Evolutionary conservation across 306 rosid genomes (phyloP), one percentile per base, ranked within the genome.

Genomic region (Crataegus laevigata): DNA sequence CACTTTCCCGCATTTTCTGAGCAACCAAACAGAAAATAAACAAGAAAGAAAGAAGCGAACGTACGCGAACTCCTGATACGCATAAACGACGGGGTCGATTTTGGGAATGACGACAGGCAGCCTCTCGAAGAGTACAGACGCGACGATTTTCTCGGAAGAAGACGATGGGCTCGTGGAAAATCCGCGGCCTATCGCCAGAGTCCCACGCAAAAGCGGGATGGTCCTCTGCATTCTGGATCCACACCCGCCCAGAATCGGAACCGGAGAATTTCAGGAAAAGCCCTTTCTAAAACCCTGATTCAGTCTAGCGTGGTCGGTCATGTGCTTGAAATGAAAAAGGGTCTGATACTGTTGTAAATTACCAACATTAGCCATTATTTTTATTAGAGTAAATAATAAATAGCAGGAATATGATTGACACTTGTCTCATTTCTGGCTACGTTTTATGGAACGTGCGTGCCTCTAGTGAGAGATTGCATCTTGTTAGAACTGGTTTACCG

Each of bases 111-210:
- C 93, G 28, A 92, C 93, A 0, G 99, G 99, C 77, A 92, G 73
- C 85, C 99, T 85, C 88, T 94, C 99, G 78, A 94, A 90, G 71
- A 94, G 91, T 40, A 94, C 96, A 47, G 97, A 89, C 2, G 96
- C 99, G 19, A 94, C 84, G 30, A 94, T 75, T 69, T 89, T 89
- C 61, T 90, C 93, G 63, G 96, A 5, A 67, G 76, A 40, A 3
- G 38, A 25, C 24, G 76, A 45, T 14, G 76, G 81, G 71, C 71
- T 81, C 5, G 96, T 71, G 81, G 83, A 82, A 73, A 92, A 89
- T 14, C 92, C 85, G 66, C 90, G 88, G 50, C 75, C 80, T 26
- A 74, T 80, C 38, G 67, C 59, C 11, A 87, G 79, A 69, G 90
- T 85, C 77, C 84, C 68, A 80, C 87, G 34, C 71, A 80, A 61